phyloP scores from a whole-genome alignment of 2,329 filamentous ascomycete genomes.

The Fusarium siculi region DNA sequence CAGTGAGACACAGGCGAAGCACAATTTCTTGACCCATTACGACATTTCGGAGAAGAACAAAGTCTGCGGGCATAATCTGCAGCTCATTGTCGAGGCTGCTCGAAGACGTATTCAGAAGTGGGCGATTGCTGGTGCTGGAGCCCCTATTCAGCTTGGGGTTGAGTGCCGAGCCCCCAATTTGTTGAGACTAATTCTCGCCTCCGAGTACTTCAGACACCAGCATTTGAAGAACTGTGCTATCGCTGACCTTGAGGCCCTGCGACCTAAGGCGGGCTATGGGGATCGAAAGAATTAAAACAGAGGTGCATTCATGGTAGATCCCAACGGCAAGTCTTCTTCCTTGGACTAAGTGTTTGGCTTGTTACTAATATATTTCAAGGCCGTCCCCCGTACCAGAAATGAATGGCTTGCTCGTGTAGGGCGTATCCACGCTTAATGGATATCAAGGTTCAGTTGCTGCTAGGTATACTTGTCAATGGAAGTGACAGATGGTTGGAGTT shows the following conservation, averaged over 20 bases:
- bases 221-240: neutral
- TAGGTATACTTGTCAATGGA: neutral
- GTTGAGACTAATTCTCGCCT: neutral
- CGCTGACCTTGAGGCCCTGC: neutral
- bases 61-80: neutral
- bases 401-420: neutral
- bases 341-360: neutral
- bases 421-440: neutral
- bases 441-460: neutral
- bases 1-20: neutral
- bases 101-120: conserved; percentile 8
- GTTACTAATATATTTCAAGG: neutral
- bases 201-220: neutral
- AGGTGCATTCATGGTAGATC: neutral
- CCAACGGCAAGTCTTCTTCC: neutral
- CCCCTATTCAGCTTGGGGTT: neutral
- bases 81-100: conserved; percentile 9
- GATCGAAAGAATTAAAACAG: neutral
- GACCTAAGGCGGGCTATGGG: neutral
- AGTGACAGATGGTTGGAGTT: neutral
- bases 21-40: neutral
- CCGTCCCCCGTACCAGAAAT: neutral
- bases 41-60: conserved; percentile 2
- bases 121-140: neutral
- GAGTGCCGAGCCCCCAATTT: neutral